Percentiles rank a stretch among this genome's conserved stretches.
Evolutionary conservation across 2,329 filamentous ascomycete species (phyloP).

Genomic region (Trichothecium roseum): DNA sequence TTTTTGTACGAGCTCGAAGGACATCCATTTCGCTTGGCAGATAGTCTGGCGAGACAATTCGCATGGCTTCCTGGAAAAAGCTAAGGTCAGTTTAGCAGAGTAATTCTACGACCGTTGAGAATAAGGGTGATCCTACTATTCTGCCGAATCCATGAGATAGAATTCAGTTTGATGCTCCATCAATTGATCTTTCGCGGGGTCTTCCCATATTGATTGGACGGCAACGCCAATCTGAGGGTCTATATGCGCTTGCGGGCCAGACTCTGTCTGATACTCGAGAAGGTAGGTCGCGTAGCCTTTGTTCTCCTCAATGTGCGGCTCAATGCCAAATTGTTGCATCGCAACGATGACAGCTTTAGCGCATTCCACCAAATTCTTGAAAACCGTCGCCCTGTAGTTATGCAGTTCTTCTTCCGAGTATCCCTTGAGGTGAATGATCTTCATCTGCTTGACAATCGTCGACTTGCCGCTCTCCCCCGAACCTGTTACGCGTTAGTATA

Average conservation of each 20-base stretch:
- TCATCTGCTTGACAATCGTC: slow-evolving; percentile 99
- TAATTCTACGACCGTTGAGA: not conserved
- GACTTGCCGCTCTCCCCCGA: slow-evolving; percentile 98
- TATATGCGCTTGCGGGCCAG: slow-evolving; percentile 77
- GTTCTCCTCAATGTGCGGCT: slow-evolving; percentile 62
- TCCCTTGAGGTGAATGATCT: slow-evolving; percentile 97
- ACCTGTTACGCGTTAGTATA: slow-evolving; percentile 40
- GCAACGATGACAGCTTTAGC: slow-evolving; percentile 85
- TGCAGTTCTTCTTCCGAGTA: slow-evolving; percentile 90
- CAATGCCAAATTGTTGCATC: slow-evolving; percentile 84
- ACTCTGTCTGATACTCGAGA: slow-evolving; percentile 78
- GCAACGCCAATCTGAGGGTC: slow-evolving; percentile 74
- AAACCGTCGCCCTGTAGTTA: slow-evolving; percentile 91
- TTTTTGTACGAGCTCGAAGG: slow-evolving; percentile 90
- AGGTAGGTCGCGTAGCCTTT: slow-evolving; percentile 69
- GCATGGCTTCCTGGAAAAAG: slow-evolving; percentile 87
- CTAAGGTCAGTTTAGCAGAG: slow-evolving; percentile 33
- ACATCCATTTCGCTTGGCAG: slow-evolving; percentile 92
- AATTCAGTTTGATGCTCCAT: slow-evolving; percentile 96
- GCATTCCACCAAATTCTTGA: slow-evolving; percentile 97
- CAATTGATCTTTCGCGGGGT: slow-evolving; percentile 69
- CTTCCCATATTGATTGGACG: slow-evolving; percentile 80
- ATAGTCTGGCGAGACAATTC: slow-evolving; percentile 78
- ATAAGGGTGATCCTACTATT: slow-evolving; percentile 59
- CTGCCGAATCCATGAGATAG: slow-evolving; percentile 97